Percentiles rank a stretch among this genome's conserved stretches.
phyloP scores from a whole-genome alignment of 495 filamentous ascomycete genomes.

The Aspergillus nanangensis region DNA sequence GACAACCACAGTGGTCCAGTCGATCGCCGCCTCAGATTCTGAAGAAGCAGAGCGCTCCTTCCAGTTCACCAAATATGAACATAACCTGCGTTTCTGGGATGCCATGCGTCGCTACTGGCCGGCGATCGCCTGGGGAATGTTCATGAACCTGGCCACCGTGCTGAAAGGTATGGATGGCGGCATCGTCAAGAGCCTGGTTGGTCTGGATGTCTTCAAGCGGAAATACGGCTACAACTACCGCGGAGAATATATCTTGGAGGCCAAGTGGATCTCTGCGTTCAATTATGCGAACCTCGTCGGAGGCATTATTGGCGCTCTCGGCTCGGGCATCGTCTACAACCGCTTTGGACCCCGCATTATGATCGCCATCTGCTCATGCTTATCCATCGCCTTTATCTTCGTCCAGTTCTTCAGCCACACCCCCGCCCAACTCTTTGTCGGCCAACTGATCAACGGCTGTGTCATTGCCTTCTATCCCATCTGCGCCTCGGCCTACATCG shows the following conservation, averaged over 20 bases:
- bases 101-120: conserved; percentile 24
- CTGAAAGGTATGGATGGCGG: conserved; percentile 30
- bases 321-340: conserved; percentile 22
- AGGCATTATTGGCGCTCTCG: conserved; percentile 55
- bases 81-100: conserved; percentile 23
- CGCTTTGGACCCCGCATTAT: conserved; percentile 25
- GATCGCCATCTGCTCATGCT: conserved; percentile 25
- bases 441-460: conserved; percentile 30
- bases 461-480: conserved; percentile 33
- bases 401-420: conserved; percentile 32
- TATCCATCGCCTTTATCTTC: conserved; percentile 30
- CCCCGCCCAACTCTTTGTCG: conserved; percentile 26
- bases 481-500: conserved; percentile 30
- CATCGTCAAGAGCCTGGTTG: conserved; percentile 26
- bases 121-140: conserved; percentile 24
- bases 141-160: conserved; percentile 29
- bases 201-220: conserved; percentile 26
- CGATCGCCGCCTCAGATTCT: conserved; percentile 1
- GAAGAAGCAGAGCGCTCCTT: conserved; percentile 20
- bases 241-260: conserved; percentile 21
- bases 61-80: conserved; percentile 23
- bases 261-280: conserved; percentile 34
- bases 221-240: conserved; percentile 25
- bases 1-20: conserved; percentile 8
- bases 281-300: conserved; percentile 75